Percentiles rank a stretch among this genome's conserved stretches.
Evolutionary conservation across 352 stramenopile genomes (phyloP).

Genomic region (Saprolegnia parasitica): DNA sequence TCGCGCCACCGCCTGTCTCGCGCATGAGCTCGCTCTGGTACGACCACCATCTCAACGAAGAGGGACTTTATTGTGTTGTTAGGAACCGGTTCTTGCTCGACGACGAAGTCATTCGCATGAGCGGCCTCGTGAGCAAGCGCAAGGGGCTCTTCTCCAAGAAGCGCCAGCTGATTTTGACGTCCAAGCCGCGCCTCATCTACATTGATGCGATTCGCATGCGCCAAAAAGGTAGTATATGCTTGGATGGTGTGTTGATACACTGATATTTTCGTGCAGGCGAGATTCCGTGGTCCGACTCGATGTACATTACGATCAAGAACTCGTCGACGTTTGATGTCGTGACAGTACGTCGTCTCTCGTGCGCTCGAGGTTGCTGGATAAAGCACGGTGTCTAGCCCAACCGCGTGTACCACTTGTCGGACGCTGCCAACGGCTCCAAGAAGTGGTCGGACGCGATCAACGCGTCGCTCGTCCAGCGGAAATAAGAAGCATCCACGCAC

Average conservation of each 20-base stretch:
- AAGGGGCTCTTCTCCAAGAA: slow-evolving; percentile 88
- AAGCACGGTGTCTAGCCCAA: slow-evolving; percentile 50
- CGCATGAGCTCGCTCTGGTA: slow-evolving; percentile 75
- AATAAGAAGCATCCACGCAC: slow-evolving; percentile 17
- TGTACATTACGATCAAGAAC: slow-evolving; percentile 85
- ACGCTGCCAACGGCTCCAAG: slow-evolving; percentile 84
- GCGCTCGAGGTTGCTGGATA: background rate
- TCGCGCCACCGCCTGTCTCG: slow-evolving; percentile 49
- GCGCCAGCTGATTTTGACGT: slow-evolving; percentile 80
- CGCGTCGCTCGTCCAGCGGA: slow-evolving; percentile 51
- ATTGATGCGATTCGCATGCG: slow-evolving; percentile 88
- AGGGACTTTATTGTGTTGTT: background rate
- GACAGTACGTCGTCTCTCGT: slow-evolving; percentile 44
- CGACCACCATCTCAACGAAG: background rate
- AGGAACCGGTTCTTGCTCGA: slow-evolving; percentile 82
- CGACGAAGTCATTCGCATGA: slow-evolving; percentile 83
- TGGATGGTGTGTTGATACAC: too few species aligned
- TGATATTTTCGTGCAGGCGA: slow-evolving; percentile 37
- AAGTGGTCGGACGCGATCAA: slow-evolving; percentile 89
- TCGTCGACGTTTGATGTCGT: slow-evolving; percentile 81
- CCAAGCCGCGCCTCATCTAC: slow-evolving; percentile 83
- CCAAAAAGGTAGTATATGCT: slow-evolving; percentile 54
- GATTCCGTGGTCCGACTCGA: slow-evolving; percentile 79
- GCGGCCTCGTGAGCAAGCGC: slow-evolving; percentile 46
- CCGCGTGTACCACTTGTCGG: slow-evolving; percentile 82